Conservation (phyloP, 352 stramenopile genomes). For the Aphanomyces euteiches region DNA sequence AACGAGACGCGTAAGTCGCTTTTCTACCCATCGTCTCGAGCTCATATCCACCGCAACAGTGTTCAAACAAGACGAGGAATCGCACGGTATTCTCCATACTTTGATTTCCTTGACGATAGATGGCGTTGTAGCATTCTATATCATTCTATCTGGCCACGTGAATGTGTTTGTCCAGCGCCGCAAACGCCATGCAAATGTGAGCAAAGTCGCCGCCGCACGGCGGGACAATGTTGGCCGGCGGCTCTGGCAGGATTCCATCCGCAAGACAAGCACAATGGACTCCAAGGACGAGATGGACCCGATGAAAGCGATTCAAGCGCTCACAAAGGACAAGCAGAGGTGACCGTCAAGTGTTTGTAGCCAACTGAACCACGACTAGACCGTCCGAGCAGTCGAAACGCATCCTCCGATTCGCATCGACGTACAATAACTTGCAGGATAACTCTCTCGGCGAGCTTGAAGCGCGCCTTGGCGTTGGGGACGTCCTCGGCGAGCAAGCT, state of each 20-base stretch:
- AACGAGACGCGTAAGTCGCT: too few species aligned
- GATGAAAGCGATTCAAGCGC: conserved; percentile 18
- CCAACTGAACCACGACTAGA: conserved; percentile 1
- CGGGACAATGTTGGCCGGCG: background rate
- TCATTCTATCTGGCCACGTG: conserved; percentile 1
- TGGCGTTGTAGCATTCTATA: conserved; percentile 19
- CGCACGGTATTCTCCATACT: conserved; percentile 1
- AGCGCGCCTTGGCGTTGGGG: conserved; percentile 1
- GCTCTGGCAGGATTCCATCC: background rate
- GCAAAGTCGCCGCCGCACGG: background rate
- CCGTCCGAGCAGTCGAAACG: too few species aligned
- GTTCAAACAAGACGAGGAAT: conserved; percentile 19
- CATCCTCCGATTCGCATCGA: background rate
- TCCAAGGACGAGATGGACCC: conserved; percentile 14
- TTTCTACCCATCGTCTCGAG: too few species aligned
- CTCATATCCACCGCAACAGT: background rate
- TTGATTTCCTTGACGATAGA: background rate
- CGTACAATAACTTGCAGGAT: background rate
- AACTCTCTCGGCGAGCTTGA: background rate
- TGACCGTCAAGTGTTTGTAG: background rate
- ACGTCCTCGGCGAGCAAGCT: conserved; percentile 8
- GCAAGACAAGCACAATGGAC: background rate
- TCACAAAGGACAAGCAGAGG: conserved; percentile 13
- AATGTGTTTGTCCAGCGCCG: conserved; percentile 5
- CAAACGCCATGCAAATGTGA: background rate